Evolutionary conservation across 306 rosid genomes (phyloP).

Genomic region (Fagus crenata): DNA sequence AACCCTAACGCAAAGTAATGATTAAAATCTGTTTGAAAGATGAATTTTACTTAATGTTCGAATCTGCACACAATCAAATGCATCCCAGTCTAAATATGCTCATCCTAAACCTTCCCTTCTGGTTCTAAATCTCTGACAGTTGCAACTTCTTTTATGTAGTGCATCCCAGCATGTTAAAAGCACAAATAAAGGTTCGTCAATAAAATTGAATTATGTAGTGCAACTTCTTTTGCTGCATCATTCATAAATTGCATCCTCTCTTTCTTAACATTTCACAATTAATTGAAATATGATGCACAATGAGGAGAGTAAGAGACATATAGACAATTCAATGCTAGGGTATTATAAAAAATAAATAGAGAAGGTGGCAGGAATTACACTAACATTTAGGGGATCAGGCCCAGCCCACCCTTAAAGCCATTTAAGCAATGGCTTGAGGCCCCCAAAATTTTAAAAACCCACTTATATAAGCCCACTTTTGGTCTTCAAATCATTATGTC

Average conservation of each 20-base stretch:
- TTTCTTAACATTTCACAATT: not conserved
- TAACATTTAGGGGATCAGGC: not conserved
- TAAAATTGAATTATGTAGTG: not conserved
- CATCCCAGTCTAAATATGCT: not conserved
- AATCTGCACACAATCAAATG: not conserved
- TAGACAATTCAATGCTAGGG: not conserved
- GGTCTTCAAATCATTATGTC: too few species aligned
- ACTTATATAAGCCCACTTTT: too few species aligned
- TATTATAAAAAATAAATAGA: not conserved
- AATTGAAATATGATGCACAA: not conserved
- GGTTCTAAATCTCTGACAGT: not conserved
- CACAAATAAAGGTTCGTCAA: not conserved
- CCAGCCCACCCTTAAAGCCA: too few species aligned
- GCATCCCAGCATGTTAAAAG: not conserved
- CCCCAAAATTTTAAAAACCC: too few species aligned
- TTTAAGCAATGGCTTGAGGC: too few species aligned
- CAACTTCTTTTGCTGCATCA: not conserved
- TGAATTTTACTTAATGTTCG: not conserved
- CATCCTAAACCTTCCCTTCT: not conserved
- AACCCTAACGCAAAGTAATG: not conserved
- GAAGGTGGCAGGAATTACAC: conserved; percentile 12
- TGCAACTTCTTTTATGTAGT: not conserved
- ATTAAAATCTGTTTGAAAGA: not conserved
- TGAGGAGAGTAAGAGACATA: not conserved
- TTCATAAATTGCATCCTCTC: not conserved